Percentiles rank a stretch among this genome's conserved stretches.
Evolutionary conservation across 2,329 filamentous ascomycete genomes (phyloP).

Genomic region (Talaromyces atroroseus): DNA sequence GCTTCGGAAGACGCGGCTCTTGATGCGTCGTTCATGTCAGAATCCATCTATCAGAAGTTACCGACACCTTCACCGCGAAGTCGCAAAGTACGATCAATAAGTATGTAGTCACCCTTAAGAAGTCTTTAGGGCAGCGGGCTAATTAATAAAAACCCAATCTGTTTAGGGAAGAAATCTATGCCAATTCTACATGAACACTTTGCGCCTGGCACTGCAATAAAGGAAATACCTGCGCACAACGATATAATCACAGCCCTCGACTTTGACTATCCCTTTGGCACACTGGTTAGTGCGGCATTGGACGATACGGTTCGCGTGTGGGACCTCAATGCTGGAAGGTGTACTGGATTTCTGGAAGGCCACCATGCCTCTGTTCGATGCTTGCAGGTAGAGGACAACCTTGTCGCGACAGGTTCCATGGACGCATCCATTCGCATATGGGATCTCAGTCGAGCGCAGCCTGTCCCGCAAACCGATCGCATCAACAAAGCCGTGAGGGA

Average conservation of each 20-base stretch:
- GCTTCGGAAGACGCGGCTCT: conserved; percentile 48
- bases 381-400: conserved; percentile 90
- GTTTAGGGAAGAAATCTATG: conserved; percentile 64
- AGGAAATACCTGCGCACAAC: conserved; percentile 80
- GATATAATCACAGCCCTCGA: conserved; percentile 86
- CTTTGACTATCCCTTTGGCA: conserved; percentile 96
- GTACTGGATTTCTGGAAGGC: conserved; percentile 85
- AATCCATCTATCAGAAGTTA: conserved; percentile 93
- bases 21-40: conserved; percentile 80
- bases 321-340: conserved; percentile 90
- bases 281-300: conserved; percentile 83
- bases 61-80: conserved; percentile 60
- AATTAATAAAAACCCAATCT: too few relatives aligned
- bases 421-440: conserved; percentile 92
- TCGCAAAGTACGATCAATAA: conserved; percentile 42
- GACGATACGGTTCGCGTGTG: conserved; percentile 94
- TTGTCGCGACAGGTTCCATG: conserved; percentile 88
- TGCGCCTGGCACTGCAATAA: conserved; percentile 79
- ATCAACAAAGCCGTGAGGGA: conserved; percentile 44
- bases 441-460: conserved; percentile 81
- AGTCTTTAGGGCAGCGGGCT: background rate
- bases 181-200: conserved; percentile 94
- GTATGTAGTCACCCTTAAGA: conserved; percentile 21
- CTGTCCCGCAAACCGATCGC: conserved; percentile 63
- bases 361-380: conserved; percentile 91